phyloP scores from a whole-genome alignment of 2,329 filamentous ascomycete genomes.

The Botrytis pseudocinerea region DNA sequence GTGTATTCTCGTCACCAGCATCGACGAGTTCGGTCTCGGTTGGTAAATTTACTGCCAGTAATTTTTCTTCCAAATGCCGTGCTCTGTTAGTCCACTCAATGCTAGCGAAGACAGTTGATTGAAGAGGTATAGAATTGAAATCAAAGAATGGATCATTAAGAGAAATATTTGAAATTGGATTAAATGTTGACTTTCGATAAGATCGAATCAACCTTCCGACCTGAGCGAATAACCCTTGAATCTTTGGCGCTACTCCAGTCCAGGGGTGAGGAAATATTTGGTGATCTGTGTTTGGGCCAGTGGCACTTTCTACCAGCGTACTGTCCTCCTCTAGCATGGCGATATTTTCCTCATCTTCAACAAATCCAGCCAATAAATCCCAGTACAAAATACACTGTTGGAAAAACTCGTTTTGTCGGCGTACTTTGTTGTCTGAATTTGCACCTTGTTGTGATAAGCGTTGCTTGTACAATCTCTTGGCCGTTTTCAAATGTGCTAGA shows the following conservation, averaged over 20 bases:
- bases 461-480: constrained; percentile 35
- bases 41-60: constrained; percentile 35
- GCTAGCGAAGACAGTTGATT: constrained; percentile 27
- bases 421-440: constrained; percentile 25
- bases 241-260: constrained; percentile 37
- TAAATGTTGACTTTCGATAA: constrained; percentile 30
- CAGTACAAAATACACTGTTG: constrained; percentile 40
- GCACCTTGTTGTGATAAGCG: constrained; percentile 32
- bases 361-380: constrained; percentile 39
- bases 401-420: constrained; percentile 38
- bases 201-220: constrained; percentile 36
- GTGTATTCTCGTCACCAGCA: constrained; percentile 38
- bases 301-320: neutral
- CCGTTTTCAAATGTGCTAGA: constrained; percentile 37
- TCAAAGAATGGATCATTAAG: constrained; percentile 9
- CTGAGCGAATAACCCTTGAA: constrained; percentile 36
- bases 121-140: constrained; percentile 12
- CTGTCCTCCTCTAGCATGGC: constrained; percentile 7
- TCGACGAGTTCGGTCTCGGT: constrained; percentile 32
- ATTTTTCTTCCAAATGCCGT: constrained; percentile 34
- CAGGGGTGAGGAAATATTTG: constrained; percentile 39
- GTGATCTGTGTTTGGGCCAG: constrained; percentile 20
- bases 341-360: constrained; percentile 35
- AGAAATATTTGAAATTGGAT: neutral
- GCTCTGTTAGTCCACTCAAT: constrained; percentile 31